Evolutionary conservation across 1,139 yeast genomes (phyloP), one percentile per base, ranked within the genome.

Genomic region (Geotrichum restrictum): DNA sequence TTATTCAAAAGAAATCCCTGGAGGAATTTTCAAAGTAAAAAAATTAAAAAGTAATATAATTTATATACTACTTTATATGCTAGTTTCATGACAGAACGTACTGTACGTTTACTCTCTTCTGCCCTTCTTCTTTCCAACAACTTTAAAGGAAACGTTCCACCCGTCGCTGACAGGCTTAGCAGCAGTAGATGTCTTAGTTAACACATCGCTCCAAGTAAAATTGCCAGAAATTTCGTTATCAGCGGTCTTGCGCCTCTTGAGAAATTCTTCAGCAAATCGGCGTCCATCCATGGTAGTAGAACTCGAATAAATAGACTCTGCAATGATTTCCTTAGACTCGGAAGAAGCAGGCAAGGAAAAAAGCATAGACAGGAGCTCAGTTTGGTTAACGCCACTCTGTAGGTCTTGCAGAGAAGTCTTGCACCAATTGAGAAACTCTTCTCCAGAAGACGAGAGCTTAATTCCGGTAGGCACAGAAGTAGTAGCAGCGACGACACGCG

Each of bases 261-360:
- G 74, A 67, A 93, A 93, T 65, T 93, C 98, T 55, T 79, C 81
- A 1, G 98, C 95, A 74, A 91, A 93, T 59, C 96, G 78, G 66
- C 96, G 82, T 21, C 98, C 98, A 67, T 93, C 97, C 88, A 93
- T 83, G 1, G 94, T 85, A 1, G 94, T 80, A 29, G 96, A 87
- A 60, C 93, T 87, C 48, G 94, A 82, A 70, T 89, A 91, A 57
- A 93, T 83, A 13, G 97, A 88, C 67, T 93, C 98, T 2, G 96
- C 84, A 65, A 93, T 89, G 65, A 93, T 87, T 66, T 85, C 95
- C 47, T 78, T 75, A 1, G 95, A 82, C 61, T 89, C 96, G 5
- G 75, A 62, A 45, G 81, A 80, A 39, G 80, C 71, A 37, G 98
- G 97, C 58, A 93, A 77, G 51, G 91, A 83, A 54, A 89, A 74